Evolutionary conservation across 2,329 filamentous ascomycete genomes (phyloP).

Genomic region (Tolypocladium pustulatum): DNA sequence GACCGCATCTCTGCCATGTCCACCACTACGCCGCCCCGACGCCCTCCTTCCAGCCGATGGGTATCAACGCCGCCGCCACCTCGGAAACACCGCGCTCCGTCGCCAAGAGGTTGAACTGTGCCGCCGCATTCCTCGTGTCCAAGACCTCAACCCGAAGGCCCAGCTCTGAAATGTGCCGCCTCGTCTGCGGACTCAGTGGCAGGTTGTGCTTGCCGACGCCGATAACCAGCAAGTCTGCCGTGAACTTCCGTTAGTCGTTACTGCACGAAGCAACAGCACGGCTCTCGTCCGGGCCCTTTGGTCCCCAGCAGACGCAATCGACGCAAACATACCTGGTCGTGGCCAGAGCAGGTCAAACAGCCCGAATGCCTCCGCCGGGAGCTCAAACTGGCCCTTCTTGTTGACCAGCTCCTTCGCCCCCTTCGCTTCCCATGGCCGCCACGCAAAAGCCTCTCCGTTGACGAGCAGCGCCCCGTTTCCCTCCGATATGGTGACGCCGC

Average conservation of each 20-base stretch:
- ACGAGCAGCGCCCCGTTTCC: constrained; percentile 69
- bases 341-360: constrained; percentile 74
- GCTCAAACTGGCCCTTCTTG: constrained; percentile 70
- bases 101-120: constrained; percentile 91
- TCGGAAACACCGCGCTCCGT: constrained; percentile 81
- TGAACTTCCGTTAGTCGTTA: not conserved
- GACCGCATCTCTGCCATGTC: not conserved
- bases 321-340: constrained; percentile 59
- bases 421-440: constrained; percentile 66
- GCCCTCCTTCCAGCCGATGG: constrained; percentile 68
- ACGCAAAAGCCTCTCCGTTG: constrained; percentile 77
- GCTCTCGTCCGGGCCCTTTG: not conserved
- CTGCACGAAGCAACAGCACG: not conserved
- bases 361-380: constrained; percentile 60
- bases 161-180: constrained; percentile 59
- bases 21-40: constrained; percentile 24
- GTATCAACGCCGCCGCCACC: constrained; percentile 80
- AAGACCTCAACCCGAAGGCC: constrained; percentile 81
- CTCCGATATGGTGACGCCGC: constrained; percentile 58
- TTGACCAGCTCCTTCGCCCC: constrained; percentile 50
- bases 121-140: constrained; percentile 87
- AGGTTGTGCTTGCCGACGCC: constrained; percentile 69
- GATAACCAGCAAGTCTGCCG: constrained; percentile 73
- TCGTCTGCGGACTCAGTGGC: constrained; percentile 66
- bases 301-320: not conserved